Percentiles rank a stretch among this genome's conserved stretches.
These are phyloP conservation scores for Phaseolus coccineus DNA, from an alignment of 331 rosid genomes.

Conservation along the genomic window DNA sequence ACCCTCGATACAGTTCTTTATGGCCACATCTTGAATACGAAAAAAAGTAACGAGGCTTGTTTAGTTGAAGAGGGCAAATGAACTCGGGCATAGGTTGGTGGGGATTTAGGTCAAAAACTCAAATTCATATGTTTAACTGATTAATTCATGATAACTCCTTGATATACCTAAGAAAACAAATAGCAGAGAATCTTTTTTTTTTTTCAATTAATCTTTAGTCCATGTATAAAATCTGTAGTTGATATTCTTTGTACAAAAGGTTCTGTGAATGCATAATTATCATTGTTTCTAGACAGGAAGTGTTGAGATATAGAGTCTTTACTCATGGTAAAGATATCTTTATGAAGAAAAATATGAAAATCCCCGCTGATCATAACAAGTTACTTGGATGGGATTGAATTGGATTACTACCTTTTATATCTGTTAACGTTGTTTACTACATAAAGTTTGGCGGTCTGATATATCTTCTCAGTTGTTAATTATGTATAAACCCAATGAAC, in stretches of 20 bases:
- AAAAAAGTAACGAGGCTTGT: neutral
- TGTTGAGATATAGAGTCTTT: conserved; percentile 14
- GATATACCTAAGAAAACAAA: neutral
- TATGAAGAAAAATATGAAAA: neutral
- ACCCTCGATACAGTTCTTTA: neutral
- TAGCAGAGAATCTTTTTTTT: neutral
- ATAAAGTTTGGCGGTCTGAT: conserved; percentile 23
- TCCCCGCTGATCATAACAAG: neutral
- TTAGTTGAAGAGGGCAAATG: conserved; percentile 8
- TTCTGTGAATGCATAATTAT: conserved; percentile 1
- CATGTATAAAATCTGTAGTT: neutral
- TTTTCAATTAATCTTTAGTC: neutral
- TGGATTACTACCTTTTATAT: neutral
- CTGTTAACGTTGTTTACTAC: neutral
- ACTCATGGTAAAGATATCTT: neutral
- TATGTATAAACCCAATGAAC: neutral
- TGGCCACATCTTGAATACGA: neutral
- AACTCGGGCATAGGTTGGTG: conserved; percentile 13
- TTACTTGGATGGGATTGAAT: conserved; percentile 5
- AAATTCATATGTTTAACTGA: conserved; percentile 1
- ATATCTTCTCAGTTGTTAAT: neutral
- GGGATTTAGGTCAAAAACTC: conserved; percentile 19
- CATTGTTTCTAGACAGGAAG: neutral
- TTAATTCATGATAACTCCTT: neutral
- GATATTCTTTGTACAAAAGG: conserved; percentile 10